Evolutionary conservation across 495 filamentous ascomycete species (phyloP).

Genomic region (Corynascus novoguineensis): DNA sequence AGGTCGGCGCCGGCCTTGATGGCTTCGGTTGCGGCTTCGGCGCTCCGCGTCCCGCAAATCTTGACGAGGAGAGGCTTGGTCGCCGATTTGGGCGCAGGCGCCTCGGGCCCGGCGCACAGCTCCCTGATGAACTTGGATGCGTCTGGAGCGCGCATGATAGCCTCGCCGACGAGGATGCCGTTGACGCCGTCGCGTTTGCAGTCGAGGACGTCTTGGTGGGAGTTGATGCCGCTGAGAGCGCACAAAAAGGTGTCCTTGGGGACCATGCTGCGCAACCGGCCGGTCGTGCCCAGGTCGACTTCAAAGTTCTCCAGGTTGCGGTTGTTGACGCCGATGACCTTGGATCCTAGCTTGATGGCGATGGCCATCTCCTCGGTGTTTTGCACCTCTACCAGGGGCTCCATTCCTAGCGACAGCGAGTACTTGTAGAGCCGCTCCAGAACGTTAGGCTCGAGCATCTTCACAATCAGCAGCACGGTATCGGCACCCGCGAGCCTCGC

Average conservation of each 20-base stretch:
- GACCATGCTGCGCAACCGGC: conserved; percentile 79
- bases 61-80: conserved; percentile 64
- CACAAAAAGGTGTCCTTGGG: conserved; percentile 83
- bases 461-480: conserved; percentile 93
- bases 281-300: conserved; percentile 92
- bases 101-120: conserved; percentile 59
- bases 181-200: conserved; percentile 86
- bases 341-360: conserved; percentile 80
- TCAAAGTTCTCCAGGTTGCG: conserved; percentile 92
- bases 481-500: conserved; percentile 90
- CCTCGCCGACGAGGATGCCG: conserved; percentile 90
- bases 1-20: conserved; percentile 87
- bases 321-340: conserved; percentile 98
- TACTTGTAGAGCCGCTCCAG: conserved; percentile 79
- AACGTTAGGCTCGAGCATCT: conserved; percentile 81
- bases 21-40: conserved; percentile 73
- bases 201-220: conserved; percentile 81
- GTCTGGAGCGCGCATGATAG: conserved; percentile 88
- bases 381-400: conserved; percentile 95
- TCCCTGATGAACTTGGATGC: conserved; percentile 68
- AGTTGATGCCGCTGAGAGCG: conserved; percentile 89
- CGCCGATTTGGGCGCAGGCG: conserved; percentile 23
- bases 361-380: conserved; percentile 86
- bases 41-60: conserved; percentile 88
- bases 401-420: conserved; percentile 89